phyloP scores from a whole-genome alignment of 495 filamentous ascomycete genomes.

The Xylaria acuta region DNA sequence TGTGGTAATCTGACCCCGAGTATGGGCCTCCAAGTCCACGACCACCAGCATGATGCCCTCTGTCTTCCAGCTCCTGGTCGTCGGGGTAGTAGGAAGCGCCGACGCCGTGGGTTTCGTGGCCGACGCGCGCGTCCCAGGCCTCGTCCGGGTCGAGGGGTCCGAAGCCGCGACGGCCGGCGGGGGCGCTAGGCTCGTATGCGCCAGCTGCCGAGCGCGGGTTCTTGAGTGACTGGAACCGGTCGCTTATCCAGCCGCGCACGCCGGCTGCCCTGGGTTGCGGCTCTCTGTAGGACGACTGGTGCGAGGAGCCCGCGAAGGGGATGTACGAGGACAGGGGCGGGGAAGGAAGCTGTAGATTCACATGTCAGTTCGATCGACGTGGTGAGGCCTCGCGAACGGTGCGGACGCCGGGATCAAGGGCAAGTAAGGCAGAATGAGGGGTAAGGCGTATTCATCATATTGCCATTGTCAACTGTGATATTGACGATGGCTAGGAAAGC shows the following conservation, averaged over 20 bases:
- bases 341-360: constrained; percentile 57
- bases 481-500: background rate
- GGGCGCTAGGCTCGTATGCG: constrained; percentile 62
- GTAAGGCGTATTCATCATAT: background rate
- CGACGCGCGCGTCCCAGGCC: constrained; percentile 74
- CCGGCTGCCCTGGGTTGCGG: constrained; percentile 63
- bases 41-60: constrained; percentile 13
- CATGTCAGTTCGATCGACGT: constrained; percentile 24
- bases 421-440: background rate
- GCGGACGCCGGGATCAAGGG: background rate
- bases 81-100: constrained; percentile 60
- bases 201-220: constrained; percentile 63
- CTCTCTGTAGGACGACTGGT: constrained; percentile 45
- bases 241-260: constrained; percentile 64
- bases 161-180: constrained; percentile 47
- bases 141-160: constrained; percentile 71
- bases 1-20: constrained; percentile 27
- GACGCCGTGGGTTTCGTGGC: constrained; percentile 63
- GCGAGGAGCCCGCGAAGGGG: constrained; percentile 51
- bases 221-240: constrained; percentile 55
- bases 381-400: background rate
- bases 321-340: constrained; percentile 68
- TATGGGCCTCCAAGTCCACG: background rate
- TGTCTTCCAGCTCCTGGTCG: constrained; percentile 65
- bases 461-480: too few species aligned